Evolutionary conservation across 192 early-diverging fungal genomes (phyloP).

Genomic region (Coemansia sp.): DNA sequence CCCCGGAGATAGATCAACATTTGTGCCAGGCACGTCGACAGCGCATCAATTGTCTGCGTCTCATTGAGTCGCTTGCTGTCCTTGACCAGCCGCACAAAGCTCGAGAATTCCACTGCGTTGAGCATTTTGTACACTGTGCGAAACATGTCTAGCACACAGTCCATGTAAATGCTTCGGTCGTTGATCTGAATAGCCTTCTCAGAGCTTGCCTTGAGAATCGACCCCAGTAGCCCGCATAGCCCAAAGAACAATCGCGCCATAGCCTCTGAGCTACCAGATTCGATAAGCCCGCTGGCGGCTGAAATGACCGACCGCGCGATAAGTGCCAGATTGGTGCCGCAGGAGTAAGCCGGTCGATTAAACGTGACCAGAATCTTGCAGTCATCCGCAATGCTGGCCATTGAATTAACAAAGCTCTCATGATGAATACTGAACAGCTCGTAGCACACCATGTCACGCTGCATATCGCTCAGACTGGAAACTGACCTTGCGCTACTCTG

Average conservation of each 20-base stretch:
- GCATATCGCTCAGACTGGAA: constrained; percentile 13
- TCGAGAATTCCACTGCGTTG: constrained; percentile 36
- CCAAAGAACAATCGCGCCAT: constrained; percentile 42
- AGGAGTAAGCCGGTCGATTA: constrained; percentile 35
- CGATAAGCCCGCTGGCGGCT: constrained; percentile 14
- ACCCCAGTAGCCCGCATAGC: constrained; percentile 35
- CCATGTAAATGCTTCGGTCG: constrained; percentile 20
- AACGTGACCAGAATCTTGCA: constrained; percentile 38
- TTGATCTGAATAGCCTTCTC: constrained; percentile 4
- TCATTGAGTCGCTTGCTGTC: constrained; percentile 23
- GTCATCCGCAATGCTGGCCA: constrained; percentile 28
- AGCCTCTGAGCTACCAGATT: constrained; percentile 16
- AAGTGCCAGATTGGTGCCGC: constrained; percentile 28
- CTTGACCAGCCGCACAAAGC: constrained; percentile 35
- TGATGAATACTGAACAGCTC: constrained; percentile 34
- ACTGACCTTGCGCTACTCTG: not conserved
- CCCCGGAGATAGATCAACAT: not conserved
- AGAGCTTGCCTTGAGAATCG: constrained; percentile 34
- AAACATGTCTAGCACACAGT: constrained; percentile 26
- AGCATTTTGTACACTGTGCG: constrained; percentile 44
- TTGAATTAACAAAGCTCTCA: constrained; percentile 16
- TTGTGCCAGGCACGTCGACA: constrained; percentile 19
- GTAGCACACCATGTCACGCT: constrained; percentile 37
- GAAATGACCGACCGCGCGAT: constrained; percentile 26
- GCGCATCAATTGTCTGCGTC: constrained; percentile 35